phyloP scores from a whole-genome alignment of 2,329 filamentous ascomycete genomes.

The Botrytis byssoidea region DNA sequence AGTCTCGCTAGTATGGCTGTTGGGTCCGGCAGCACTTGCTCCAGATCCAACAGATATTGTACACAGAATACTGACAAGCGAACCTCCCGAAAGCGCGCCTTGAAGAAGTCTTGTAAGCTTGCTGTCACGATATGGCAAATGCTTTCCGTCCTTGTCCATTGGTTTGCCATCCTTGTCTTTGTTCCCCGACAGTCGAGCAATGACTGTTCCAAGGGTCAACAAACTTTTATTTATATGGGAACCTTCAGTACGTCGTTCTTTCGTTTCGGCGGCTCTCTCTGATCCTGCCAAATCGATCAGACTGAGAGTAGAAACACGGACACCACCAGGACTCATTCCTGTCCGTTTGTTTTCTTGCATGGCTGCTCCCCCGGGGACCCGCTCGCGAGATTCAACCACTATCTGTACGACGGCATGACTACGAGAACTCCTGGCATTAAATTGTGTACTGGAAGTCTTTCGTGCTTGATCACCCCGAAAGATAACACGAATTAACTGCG shows the following conservation, averaged over 20 bases:
- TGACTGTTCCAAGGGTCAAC: slow-evolving; percentile 91
- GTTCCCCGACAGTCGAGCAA: slow-evolving; percentile 83
- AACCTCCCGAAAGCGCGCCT: slow-evolving; percentile 87
- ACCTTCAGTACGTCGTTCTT: slow-evolving; percentile 89
- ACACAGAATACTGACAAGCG: slow-evolving; percentile 94
- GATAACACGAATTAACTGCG: slow-evolving; percentile 90
- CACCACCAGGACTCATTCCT: slow-evolving; percentile 76
- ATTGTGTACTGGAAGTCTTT: slow-evolving; percentile 90
- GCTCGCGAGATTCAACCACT: slow-evolving; percentile 93
- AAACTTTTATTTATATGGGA: slow-evolving; percentile 99
- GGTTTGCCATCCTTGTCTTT: slow-evolving; percentile 77
- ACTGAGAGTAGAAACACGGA: slow-evolving; percentile 91
- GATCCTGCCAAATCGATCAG: slow-evolving; percentile 96
- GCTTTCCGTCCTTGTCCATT: slow-evolving; percentile 80
- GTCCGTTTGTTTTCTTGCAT: slow-evolving; percentile 63
- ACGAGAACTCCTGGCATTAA: slow-evolving; percentile 93
- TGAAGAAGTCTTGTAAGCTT: slow-evolving; percentile 93
- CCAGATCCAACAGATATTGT: slow-evolving; percentile 87
- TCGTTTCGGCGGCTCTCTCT: slow-evolving; percentile 91
- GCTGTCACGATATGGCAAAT: slow-evolving; percentile 95
- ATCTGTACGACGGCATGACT: slow-evolving; percentile 99
- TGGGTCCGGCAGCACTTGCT: slow-evolving; percentile 67
- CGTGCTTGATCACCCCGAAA: slow-evolving; percentile 89
- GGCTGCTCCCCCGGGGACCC: slow-evolving; percentile 55
- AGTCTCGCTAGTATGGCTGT: slow-evolving; percentile 80